These are phyloP conservation scores for Annulohypoxylon stygium DNA, from an alignment of 495 filamentous ascomycete genomes.

Conservation along the genomic window DNA sequence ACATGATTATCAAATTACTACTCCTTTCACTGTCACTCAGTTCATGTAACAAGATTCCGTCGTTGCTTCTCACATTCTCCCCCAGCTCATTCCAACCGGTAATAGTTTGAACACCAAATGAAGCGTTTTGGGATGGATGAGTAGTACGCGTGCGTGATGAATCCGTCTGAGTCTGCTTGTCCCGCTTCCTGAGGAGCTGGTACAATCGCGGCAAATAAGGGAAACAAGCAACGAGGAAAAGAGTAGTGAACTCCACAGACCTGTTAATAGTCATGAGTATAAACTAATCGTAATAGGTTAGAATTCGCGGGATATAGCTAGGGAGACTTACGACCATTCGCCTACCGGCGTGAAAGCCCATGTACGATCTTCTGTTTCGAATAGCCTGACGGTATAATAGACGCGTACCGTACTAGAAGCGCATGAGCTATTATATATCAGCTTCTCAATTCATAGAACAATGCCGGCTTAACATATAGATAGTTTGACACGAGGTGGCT, in stretches of 20 bases:
- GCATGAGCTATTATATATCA: slow-evolving; percentile 27
- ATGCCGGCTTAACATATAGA: too few relatives aligned
- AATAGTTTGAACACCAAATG: background rate
- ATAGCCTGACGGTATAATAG: slow-evolving; percentile 21
- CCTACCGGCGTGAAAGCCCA: slow-evolving; percentile 32
- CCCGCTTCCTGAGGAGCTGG: background rate
- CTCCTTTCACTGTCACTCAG: background rate
- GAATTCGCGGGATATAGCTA: too few relatives aligned
- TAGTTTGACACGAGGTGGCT: too few relatives aligned
- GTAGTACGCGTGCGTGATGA: background rate
- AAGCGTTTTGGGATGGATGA: background rate
- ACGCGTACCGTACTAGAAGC: slow-evolving; percentile 32
- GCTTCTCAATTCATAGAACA: too few relatives aligned
- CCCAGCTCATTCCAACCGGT: background rate
- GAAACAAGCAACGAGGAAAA: slow-evolving; percentile 34
- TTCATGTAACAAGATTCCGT: background rate
- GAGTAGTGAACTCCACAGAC: slow-evolving; percentile 30
- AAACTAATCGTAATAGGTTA: background rate
- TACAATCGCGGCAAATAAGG: background rate
- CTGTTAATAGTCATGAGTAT: background rate
- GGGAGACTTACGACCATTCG: slow-evolving; percentile 30
- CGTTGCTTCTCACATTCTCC: background rate
- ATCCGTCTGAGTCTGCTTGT: background rate
- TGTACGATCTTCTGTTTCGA: slow-evolving; percentile 22
- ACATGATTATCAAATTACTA: background rate